Base-by-base conservation (phyloP, 805 yeast genomes). In the Komagataella kurtzmanii region DNA sequence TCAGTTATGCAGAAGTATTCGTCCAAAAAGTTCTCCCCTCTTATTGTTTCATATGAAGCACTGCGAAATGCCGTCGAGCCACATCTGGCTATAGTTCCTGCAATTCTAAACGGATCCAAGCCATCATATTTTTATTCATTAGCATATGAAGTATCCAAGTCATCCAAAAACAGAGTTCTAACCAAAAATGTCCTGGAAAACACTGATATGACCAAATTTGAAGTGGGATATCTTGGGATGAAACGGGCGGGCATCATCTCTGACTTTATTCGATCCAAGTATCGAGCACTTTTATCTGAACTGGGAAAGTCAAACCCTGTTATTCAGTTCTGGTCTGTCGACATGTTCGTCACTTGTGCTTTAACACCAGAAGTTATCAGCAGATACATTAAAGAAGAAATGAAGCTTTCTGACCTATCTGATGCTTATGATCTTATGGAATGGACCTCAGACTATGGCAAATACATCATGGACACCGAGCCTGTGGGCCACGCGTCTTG, bases 331-430 rank as follows among this genome's bases (percentile, higher is more conserved):
- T 83, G 88, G 87, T 77, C 85, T 2, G 57, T 69, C 1, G 70
- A 72, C 19, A 75, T 76, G 51, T 85, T 82, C 59, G 64, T 75
- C 2, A 70, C 76, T 17, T 80, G 77, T 57, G 81, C 83, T 1
- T 61, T 85, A 21, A 80, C 86, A 6, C 81, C 84, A 24, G 90
- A 84, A 57, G 61, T 84, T 5, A 70, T 81, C 3, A 64, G 78
- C 6, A 64, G 79, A 30, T 57, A 81, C 18, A 73, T 77, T 6
- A 69, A 72, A 60, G 71, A 73, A 3, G 83, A 81, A 54, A 57
- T 70, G 62, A 52, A 57, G 1, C 53, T 69, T 44, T 49, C 61
- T 3, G 58, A 63, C n/a, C 56, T 73, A 14, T 72, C 66, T 2
- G 64, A 66, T 19, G 84, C 83, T 0, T 75, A 75, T 54, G 67